Base-by-base conservation (phyloP, 345 rosid species). In the Arabidopsis thaliana region DNA sequence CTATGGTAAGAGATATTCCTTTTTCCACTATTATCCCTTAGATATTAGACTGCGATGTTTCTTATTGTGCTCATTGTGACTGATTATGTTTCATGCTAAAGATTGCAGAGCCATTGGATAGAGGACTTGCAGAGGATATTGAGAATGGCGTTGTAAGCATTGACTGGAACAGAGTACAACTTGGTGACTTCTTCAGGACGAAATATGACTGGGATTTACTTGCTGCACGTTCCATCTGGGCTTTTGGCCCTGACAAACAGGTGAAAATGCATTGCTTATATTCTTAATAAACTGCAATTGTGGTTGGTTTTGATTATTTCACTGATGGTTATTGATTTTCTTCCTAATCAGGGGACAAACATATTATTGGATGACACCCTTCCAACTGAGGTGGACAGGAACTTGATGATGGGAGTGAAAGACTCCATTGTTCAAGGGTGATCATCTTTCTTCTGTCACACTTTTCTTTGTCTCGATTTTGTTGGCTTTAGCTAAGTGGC, bases 211-310 rank as follows among this genome's bases (percentile, higher is more conserved):
- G 99, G 99, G 99, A 95, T 85, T 75, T 92, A 79, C 96, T 92
- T 68, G 99, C 99, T 7, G 96, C 97, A 7, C 90, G 97, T 69
- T 95, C 99, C 37, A 90, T 95, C 73, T 95, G 99, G 97, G 94
- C 99, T 20, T 95, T 95, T 79, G 99, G 99, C 52, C 99, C 97
- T 76, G 98, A 92, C 79, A 92, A 89, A 84, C 98, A 92, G 97
- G 99, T 92, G 68, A 67, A 20, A 53, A n/a, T n/a, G n/a, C n/a
- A n/a, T n/a, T 36, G 50, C 59, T 73, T 60, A 2, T 59, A 4
- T 69, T 40, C 23, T 52, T 55, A 24, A 57, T 7, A 40, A 36
- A 59, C 14, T 13, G 23, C 2, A 34, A 32, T 38, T 72, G 45
- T 63, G 63, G 44, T 28, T 72, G 34, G 8, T 34, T 53, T 24